Percentiles rank a stretch among this genome's conserved stretches.
phyloP scores from a whole-genome alignment of 495 filamentous ascomycete species.

The Geoglossum glabrum region DNA sequence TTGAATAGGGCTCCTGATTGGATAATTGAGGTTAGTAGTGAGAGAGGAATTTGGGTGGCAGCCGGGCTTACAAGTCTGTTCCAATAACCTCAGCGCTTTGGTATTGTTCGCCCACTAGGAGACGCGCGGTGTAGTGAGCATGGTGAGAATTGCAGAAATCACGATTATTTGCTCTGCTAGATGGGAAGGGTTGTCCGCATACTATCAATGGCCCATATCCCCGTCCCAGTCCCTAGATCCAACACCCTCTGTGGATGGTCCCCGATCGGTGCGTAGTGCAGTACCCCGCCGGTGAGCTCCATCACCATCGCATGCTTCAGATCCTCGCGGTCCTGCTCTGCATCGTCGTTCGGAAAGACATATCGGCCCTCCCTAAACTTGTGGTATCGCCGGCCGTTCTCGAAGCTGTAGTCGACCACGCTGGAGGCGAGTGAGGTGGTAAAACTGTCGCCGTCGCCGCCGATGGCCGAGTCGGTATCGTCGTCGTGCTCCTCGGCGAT shows the following conservation, averaged over 20 bases:
- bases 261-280: slow-evolving; percentile 38
- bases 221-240: slow-evolving; percentile 46
- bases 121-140: background rate
- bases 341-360: slow-evolving; percentile 17
- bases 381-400: slow-evolving; percentile 7
- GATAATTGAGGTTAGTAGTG: background rate
- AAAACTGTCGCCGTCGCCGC: background rate
- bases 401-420: slow-evolving; percentile 21
- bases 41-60: background rate
- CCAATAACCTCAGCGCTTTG: slow-evolving; percentile 5
- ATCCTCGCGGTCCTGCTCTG: slow-evolving; percentile 23
- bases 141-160: no score
- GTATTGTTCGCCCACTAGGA: background rate
- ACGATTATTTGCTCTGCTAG: no score
- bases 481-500: background rate
- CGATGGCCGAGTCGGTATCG: background rate
- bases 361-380: background rate
- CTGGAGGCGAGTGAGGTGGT: slow-evolving; percentile 25
- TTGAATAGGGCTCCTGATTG: slow-evolving; percentile 7
- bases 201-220: slow-evolving; percentile 13
- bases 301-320: slow-evolving; percentile 30
- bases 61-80: slow-evolving; percentile 5
- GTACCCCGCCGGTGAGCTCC: slow-evolving; percentile 30
- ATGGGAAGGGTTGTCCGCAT: background rate
- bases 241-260: slow-evolving; percentile 35